Conservation (phyloP, 1,284 basidiomycete genomes). For the Apiotrichum porosum region DNA sequence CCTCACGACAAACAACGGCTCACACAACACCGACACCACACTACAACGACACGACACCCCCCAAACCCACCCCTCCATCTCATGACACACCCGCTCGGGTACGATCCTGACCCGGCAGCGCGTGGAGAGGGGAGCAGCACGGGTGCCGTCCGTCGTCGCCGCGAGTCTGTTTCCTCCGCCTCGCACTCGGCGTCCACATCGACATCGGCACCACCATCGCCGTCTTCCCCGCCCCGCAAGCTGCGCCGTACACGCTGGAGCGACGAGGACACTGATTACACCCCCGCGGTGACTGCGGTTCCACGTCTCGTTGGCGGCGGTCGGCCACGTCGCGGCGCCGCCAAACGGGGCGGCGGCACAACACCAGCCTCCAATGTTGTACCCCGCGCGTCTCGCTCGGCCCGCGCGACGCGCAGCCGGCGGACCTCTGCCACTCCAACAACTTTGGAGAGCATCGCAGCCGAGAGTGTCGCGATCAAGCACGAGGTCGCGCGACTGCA, state of each 20-base stretch:
- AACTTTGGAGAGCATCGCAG: conserved; percentile 21
- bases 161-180: neutral
- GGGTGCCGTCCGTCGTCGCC: conserved; percentile 1
- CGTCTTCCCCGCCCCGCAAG: neutral
- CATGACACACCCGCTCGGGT: conserved; percentile 10
- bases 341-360: too few species aligned
- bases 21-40: too few species aligned
- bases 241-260: neutral
- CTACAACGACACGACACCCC: too few species aligned
- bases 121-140: conserved; percentile 18
- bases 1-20: too few species aligned
- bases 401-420: conserved; percentile 14
- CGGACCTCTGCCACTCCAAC: conserved; percentile 16
- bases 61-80: too few species aligned
- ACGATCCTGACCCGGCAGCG: conserved; percentile 13
- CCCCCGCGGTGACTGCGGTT: neutral
- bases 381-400: conserved; percentile 1
- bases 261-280: neutral
- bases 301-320: conserved; percentile 2
- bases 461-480: conserved; percentile 24
- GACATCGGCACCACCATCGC: neutral
- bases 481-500: conserved; percentile 28
- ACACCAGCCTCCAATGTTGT: neutral
- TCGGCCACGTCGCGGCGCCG: conserved; percentile 1
- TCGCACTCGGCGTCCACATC: neutral